A percentile compares a stretch with the other conserved stretches of the same genome.
These are phyloP conservation scores for Eucalyptus pauciflora DNA, from an alignment of 345 rosid genomes.

Conservation along the genomic window DNA sequence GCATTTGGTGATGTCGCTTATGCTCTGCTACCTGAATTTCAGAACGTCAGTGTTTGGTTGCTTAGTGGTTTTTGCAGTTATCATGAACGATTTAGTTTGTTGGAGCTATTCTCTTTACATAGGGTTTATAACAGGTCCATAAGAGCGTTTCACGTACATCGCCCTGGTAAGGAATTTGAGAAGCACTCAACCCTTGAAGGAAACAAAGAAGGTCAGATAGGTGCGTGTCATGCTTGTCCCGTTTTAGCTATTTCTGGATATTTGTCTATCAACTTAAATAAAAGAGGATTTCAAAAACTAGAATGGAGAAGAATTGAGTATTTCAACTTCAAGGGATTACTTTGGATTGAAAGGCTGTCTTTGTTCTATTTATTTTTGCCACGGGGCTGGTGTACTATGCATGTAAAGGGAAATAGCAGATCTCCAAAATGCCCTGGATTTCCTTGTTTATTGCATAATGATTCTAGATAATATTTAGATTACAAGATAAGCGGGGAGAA, in stretches of 20 bases:
- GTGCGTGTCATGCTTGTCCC: conserved; percentile 3
- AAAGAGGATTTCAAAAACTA: neutral
- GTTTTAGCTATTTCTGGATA: neutral
- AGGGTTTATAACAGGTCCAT: conserved; percentile 24
- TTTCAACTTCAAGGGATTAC: no score
- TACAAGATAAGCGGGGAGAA: no score
- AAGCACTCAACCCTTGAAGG: conserved; percentile 65
- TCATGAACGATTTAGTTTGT: neutral
- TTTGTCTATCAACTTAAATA: no score
- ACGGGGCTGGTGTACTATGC: neutral
- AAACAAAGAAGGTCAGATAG: conserved; percentile 82
- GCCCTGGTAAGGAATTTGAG: conserved; percentile 83
- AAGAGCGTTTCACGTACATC: conserved; percentile 79
- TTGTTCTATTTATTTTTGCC: neutral
- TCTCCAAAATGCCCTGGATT: neutral
- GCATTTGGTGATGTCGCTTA: neutral
- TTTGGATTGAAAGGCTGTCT: no score
- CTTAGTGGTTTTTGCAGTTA: neutral
- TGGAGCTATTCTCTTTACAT: neutral
- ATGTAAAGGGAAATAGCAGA: neutral
- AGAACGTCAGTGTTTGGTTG: neutral
- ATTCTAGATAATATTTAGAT: no score
- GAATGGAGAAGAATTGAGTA: neutral
- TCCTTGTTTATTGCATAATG: no score
- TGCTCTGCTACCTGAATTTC: neutral